Base-by-base conservation (phyloP, 2,329 filamentous ascomycete species). In the Alternaria conjuncta region DNA sequence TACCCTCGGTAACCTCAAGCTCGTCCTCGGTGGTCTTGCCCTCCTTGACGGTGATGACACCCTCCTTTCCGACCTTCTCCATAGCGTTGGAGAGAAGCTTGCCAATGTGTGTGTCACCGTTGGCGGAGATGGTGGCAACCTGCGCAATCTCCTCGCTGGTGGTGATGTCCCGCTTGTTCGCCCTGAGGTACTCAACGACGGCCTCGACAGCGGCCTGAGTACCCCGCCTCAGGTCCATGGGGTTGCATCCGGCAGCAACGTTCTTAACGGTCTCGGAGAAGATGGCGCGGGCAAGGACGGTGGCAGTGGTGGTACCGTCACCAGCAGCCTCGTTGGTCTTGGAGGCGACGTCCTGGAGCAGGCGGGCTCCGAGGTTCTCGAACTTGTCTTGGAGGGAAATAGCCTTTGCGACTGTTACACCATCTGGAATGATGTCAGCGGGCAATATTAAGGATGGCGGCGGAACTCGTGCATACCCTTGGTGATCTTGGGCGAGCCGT, bases 221-320 rank as follows among this genome's bases (percentile, higher is more conserved):
- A 83, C 96, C 96, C 77, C 96, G 91, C 82, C 96, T 91, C 78
- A 99, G 89, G 80, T 99, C 96, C 96, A 99, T 98, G 72, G 96
- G 96, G 87, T 99, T 99, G 91, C 96, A 99, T 79, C 96, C 96
- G 69, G 96, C 96, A 71, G 96, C 96, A 71, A 99, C 96, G 82
- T 99, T 99, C 91, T 99, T 99, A 82, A 98, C 96, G 59, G 95
- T 98, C 88, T 99, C 96, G 83, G 96, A 97, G 89, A 99, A 99
- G 85, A 99, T 99, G 82, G 94, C 92, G 75, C 94, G 93, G 75
- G 94, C 96, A 73, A 99, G 93, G 73, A 98, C 96, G 69, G 96
- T 99, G 71, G 96, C 96, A 71, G 94, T 97, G 71, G 96, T 99
- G 76, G 96, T 99, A 84, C 96, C 96, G 82, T 99, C 96, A 91